Evolutionary conservation across 2,329 filamentous ascomycete species (phyloP), one percentile per base, ranked within the genome.

Genomic region (Diaporthe capsici): DNA sequence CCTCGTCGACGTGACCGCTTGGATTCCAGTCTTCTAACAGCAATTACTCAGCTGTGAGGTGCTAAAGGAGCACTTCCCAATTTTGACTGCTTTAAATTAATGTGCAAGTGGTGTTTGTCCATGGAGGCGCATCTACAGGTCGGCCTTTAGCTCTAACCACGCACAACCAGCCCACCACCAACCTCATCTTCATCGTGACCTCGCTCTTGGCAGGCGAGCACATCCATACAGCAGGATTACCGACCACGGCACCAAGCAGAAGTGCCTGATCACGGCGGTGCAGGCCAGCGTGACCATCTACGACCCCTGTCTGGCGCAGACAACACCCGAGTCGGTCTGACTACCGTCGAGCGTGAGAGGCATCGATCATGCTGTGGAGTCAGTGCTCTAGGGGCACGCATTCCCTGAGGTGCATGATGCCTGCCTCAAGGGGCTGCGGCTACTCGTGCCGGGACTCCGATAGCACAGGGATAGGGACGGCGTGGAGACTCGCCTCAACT

Each of bases 181-280:
- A 53, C n/a, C 51, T 53, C 51, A 28, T 53, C 51, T 25, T 53
- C 51, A 53, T 53, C 51, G n/a, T n/a, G 51, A 53, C 51, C n/a
- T 53, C 51, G n/a, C 51, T 53, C 51, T 53, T n/a, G n/a, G 51
- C 51, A 12, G 51, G 51, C n/a, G n/a, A 28, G 51, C 51, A 53
- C 51, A 53, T 10, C 51, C 51, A 3, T 25, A 9, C 51, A 53
- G n/a, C 51, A n/a, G 51, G 51, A 12, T 53, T 10, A 53, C n/a
- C n/a, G 51, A 53, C 51, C 9, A n/a, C 51, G 51, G 10, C n/a
- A 53, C 51, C 10, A 25, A 25, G 51, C 51, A 53, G n/a, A 53
- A 53, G 51, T 53, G 25, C 51, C 51, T 28, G 51, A 53, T 53
- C n/a, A 13, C 7, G 51, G 51, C 49, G 49, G 49, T n/a, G n/a